These are phyloP conservation scores for Coemansia sp. DNA, from an alignment of 192 early-diverging fungal species.

Conservation along the genomic window DNA sequence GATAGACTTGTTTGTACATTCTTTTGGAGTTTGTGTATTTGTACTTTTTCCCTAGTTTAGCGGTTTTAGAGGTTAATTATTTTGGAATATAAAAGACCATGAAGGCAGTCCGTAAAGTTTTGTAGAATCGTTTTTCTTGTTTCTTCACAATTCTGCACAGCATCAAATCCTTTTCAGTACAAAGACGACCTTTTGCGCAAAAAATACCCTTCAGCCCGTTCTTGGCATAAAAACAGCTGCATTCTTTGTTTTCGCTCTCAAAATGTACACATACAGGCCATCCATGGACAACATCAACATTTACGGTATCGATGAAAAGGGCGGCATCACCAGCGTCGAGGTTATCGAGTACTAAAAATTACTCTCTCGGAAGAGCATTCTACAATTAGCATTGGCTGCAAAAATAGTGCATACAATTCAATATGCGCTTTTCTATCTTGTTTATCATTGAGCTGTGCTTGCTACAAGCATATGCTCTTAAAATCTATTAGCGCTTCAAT, in stretches of 20 bases:
- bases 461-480: no score
- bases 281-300: slow-evolving; percentile 20
- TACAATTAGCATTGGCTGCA: background rate
- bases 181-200: background rate
- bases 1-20: background rate
- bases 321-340: slow-evolving; percentile 21
- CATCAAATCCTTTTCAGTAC: background rate
- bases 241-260: background rate
- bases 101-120: background rate
- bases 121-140: background rate
- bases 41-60: background rate
- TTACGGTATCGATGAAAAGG: slow-evolving; percentile 20
- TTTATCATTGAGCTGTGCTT: no score
- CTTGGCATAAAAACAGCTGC: background rate
- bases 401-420: no score
- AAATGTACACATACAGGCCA: slow-evolving; percentile 8
- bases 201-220: background rate
- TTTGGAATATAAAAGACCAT: slow-evolving; percentile 14
- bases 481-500: no score
- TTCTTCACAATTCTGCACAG: slow-evolving; percentile 4
- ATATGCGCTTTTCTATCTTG: background rate
- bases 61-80: background rate
- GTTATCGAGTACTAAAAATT: slow-evolving; percentile 8
- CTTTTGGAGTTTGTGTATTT: background rate
- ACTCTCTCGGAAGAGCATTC: background rate